Evolutionary conservation across 2,329 filamentous ascomycete genomes (phyloP), one percentile per base, ranked within the genome.

Genomic region (Corynespora cassiicola): DNA sequence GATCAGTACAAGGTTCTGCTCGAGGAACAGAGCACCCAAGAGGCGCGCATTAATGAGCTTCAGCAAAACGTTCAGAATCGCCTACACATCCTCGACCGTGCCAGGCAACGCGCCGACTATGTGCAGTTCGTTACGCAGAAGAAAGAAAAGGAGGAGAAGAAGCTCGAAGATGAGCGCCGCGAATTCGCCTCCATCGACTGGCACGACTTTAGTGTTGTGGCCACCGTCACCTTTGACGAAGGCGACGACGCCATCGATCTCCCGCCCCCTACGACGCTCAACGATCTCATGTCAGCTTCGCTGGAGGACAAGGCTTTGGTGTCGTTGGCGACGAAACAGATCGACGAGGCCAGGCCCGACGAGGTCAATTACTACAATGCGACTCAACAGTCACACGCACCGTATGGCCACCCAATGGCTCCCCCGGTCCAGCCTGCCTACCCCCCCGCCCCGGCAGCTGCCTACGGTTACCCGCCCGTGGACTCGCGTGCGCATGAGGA

Each of bases 141-240:
- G 72, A 92, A 91, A 66, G 82, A 85, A 56, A 88, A 91, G 75
- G 90, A 91, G 63, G 90, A 95, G 59, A 90, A 95, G 60, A 84
- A 91, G 48, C 87, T 86, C 25, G 88, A 95, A 62, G 84, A 90
- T 59, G 88, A 96, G 66, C 85, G 85, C 58, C 65, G 84, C 32
- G 79, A 80, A 36, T 87, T 94, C 68, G 87, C 87, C 1, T 87
- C 94, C 56, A 94, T 99, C 48, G 94, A 99, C 69, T 99, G 94
- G 94, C 89, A 95, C 62, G 92, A 97, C 65, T 99, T 99, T 58
- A 86, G 92, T 21, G 87, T 99, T 14, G 90, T 96, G 28, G 94
- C 96, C 70, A 96, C 91, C 1, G 91, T 99, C 36, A 78, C 90
- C 11, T 99, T 99, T 68, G 90, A 84, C 42, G 91, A 96, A 54